Percentiles rank a stretch among this genome's conserved stretches.
Evolutionary conservation across 768 basidiomycete species (phyloP).

Genomic region (Tulasnella sp.): DNA sequence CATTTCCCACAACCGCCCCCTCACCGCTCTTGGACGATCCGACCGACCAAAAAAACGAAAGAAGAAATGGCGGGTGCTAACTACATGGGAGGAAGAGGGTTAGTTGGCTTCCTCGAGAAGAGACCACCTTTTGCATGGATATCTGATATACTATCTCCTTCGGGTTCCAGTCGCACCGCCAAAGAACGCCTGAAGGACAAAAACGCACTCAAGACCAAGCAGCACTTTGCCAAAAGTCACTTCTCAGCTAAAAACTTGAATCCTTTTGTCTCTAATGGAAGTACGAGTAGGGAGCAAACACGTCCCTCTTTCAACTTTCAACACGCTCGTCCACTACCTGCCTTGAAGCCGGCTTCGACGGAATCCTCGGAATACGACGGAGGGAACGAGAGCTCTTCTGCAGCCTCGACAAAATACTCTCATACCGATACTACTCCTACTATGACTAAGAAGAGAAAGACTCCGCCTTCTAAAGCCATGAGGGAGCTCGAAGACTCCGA

Average conservation of each 20-base stretch:
- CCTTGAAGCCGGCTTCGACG: not conserved
- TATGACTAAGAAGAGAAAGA: not conserved
- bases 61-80: not conserved
- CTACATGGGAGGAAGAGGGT: conserved; percentile 6
- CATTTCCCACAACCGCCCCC: not conserved
- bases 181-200: not conserved
- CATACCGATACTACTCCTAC: not conserved
- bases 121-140: not conserved
- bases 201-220: not conserved
- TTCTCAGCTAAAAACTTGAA: not conserved
- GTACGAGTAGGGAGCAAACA: not conserved
- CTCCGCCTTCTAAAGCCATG: conserved; percentile 4
- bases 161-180: not conserved
- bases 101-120: not conserved
- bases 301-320: not conserved
- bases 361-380: not conserved
- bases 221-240: conserved; percentile 3
- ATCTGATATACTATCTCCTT: no score
- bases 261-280: not conserved
- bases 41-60: not conserved
- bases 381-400: not conserved
- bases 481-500: not conserved
- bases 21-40: not conserved
- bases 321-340: not conserved
- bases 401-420: not conserved